Base-by-base conservation (phyloP, 2,329 filamentous ascomycete genomes). In the Mycosphaerella arachidis region DNA sequence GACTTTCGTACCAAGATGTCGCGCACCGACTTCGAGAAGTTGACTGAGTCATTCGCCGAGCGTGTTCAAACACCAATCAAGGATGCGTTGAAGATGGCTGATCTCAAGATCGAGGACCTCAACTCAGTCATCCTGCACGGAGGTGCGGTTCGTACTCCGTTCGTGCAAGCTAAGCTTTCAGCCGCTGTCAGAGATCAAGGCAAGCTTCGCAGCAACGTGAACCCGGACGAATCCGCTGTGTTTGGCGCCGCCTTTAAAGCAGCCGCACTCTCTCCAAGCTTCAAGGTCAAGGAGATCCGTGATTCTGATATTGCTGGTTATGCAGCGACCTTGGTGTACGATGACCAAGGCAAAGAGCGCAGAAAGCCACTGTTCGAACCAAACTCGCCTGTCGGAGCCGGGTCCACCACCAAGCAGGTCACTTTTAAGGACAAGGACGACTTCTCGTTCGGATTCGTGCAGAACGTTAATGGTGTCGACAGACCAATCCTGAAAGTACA, bases 241-340 rank as follows among this genome's bases (percentile, higher is more conserved):
- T 96, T 97, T 74, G 94, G 94, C 68, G 93, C 94, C 57, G 92
- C 89, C 30, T 97, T 99, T 82, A 91, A 92, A 72, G 94, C 91
- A 54, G 94, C 94, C 55, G 86, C 91, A 68, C 82, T 99, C 60
- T 97, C 91, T 77, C 92, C 93, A 45, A 93, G 90, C 73, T 99
- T 99, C 86, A 88, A 92, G 63, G 94, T 99, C 72, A 99, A 97
- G 82, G 94, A 97, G 72, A 99, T 99, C 66, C 84, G 90, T 60
- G 85, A 90, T 55, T 83, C 81, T n/a, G 94, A 99, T 69, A 85
- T 84, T 24, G 84, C 90, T 46, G 82, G 82, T 48, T 97, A 94
- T 73, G 80, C 86, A 1, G 83, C 89, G 30, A 86, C 86, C 58
- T 83, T 96, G 69, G 89, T 88, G 74, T 96, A 91, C 84, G 84